Evolutionary conservation across 192 early-diverging fungal genomes (phyloP).

Genomic region (Borealophlyctis nickersoniae): DNA sequence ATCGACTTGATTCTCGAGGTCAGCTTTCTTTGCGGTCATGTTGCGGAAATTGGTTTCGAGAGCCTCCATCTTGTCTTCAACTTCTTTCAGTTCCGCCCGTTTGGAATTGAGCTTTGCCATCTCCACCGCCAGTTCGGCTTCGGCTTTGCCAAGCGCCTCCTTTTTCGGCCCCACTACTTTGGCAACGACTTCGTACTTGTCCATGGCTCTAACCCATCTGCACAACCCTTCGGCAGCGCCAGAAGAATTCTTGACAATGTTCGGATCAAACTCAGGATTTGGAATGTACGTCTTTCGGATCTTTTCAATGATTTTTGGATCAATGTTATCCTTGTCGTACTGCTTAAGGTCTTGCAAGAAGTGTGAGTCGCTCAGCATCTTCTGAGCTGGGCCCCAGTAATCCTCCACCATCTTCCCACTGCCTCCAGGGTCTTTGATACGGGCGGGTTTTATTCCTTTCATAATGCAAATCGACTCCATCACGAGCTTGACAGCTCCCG

Average conservation of each 20-base stretch:
- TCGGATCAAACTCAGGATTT: constrained; percentile 65
- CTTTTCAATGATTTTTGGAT: constrained; percentile 54
- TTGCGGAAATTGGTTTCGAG: constrained; percentile 47
- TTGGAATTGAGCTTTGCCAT: constrained; percentile 57
- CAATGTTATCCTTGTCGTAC: constrained; percentile 64
- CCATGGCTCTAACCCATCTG: constrained; percentile 57
- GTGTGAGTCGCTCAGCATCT: constrained; percentile 52
- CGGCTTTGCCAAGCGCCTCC: constrained; percentile 54
- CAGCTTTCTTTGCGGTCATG: constrained; percentile 57
- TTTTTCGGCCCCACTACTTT: constrained; percentile 61
- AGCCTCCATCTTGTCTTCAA: constrained; percentile 60
- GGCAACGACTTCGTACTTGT: constrained; percentile 60
- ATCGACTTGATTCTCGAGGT: constrained; percentile 58
- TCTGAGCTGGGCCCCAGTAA: constrained; percentile 57
- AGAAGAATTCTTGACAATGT: constrained; percentile 61
- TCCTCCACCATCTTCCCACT: constrained; percentile 64
- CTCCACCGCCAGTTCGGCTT: constrained; percentile 53
- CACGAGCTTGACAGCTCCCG: constrained; percentile 55
- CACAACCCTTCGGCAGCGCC: constrained; percentile 55
- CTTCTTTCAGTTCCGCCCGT: constrained; percentile 56
- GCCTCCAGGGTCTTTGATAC: constrained; percentile 62
- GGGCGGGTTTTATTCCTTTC: constrained; percentile 56
- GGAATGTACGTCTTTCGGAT: constrained; percentile 55
- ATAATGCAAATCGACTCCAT: constrained; percentile 65
- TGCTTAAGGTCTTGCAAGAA: constrained; percentile 49